Evolutionary conservation across 352 stramenopile species (phyloP).

Genomic region (Globisporangium mamillatum): DNA sequence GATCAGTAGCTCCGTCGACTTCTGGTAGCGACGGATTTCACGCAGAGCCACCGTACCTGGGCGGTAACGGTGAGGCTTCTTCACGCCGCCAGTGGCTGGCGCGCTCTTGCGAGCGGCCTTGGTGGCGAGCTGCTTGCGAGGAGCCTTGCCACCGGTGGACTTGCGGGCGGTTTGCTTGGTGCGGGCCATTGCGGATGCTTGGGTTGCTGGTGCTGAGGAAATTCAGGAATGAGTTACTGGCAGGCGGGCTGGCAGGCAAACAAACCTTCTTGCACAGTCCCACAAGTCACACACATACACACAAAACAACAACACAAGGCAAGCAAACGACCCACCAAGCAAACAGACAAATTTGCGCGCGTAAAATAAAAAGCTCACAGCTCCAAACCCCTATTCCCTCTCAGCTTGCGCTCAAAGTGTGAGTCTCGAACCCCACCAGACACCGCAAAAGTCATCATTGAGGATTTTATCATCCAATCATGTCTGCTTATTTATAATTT

Average conservation of each 20-base stretch:
- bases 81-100: conserved; percentile 89
- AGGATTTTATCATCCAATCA: conserved; percentile 28
- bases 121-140: conserved; percentile 91
- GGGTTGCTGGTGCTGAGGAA: conserved; percentile 38
- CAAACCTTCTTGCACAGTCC: not conserved
- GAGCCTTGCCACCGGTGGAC: conserved; percentile 92
- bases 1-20: conserved; percentile 95
- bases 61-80: conserved; percentile 90
- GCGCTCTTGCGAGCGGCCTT: conserved; percentile 93
- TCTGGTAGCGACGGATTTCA: conserved; percentile 98
- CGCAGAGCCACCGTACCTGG: conserved; percentile 90
- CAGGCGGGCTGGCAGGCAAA: not conserved
- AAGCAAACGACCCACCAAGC: not conserved
- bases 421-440: not conserved
- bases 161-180: conserved; percentile 97
- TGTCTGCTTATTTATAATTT: not conserved
- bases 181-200: conserved; percentile 80
- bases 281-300: not conserved
- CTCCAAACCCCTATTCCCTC: not conserved
- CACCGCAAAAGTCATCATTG: not conserved
- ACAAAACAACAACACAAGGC: not conserved
- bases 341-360: not conserved
- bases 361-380: not conserved
- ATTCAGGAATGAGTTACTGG: conserved; percentile 45
- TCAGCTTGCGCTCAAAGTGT: not conserved